These are phyloP conservation scores for Pyracantha coccinea DNA, from an alignment of 331 rosid species.

Conservation along the genomic window DNA sequence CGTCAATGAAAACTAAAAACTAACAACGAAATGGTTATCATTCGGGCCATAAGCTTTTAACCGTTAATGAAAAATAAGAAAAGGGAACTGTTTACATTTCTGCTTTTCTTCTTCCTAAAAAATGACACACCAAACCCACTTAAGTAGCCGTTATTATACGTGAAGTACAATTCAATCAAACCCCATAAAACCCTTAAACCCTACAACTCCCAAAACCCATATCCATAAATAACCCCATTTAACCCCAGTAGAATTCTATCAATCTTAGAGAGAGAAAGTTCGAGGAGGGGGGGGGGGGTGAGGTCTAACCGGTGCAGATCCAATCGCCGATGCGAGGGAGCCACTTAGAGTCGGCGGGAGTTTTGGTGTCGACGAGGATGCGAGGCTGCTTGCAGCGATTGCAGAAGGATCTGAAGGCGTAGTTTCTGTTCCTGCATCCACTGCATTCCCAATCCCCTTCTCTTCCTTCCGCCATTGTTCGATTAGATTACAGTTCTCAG, in stretches of 20 bases:
- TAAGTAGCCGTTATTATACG: background rate
- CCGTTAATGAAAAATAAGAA: no score
- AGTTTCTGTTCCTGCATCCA: conserved; percentile 81
- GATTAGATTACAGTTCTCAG: background rate
- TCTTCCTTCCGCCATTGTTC: conserved; percentile 64
- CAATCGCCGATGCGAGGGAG: conserved; percentile 96
- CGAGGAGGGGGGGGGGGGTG: background rate
- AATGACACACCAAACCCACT: background rate
- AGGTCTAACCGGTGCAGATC: conserved; percentile 89
- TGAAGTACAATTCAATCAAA: background rate
- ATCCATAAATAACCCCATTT: background rate
- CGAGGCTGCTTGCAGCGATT: conserved; percentile 96
- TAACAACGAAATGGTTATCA: no score
- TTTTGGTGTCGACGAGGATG: conserved; percentile 75
- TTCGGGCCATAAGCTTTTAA: no score
- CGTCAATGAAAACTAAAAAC: no score
- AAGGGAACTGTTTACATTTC: no score
- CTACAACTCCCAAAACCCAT: background rate
- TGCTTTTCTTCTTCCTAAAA: no score
- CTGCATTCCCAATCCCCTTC: conserved; percentile 98
- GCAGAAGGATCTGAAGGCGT: conserved; percentile 96
- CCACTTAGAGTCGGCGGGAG: conserved; percentile 96
- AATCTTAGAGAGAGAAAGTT: background rate
- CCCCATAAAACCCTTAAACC: background rate
- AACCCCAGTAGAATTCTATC: background rate